A percentile compares a stretch with the other conserved stretches of the same genome.
Conservation (phyloP, 1,284 basidiomycete genomes). For the Heterobasidion occidentale region DNA sequence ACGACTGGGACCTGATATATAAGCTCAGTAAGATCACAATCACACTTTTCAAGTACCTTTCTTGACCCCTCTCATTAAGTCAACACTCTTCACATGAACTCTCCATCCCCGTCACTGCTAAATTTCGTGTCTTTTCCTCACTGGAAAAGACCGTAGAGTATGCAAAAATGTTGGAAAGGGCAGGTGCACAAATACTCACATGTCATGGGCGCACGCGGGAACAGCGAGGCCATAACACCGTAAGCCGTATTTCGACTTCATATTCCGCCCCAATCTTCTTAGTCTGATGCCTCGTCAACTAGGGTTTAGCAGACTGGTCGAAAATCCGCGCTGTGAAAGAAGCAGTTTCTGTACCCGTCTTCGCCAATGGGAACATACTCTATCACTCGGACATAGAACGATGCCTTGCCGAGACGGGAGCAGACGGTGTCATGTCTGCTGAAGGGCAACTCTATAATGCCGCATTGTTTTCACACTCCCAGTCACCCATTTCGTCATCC, state of each 20-base stretch:
- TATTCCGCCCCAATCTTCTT: neutral
- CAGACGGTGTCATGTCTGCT: constrained; percentile 91
- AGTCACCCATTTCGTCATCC: constrained; percentile 13
- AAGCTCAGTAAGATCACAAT: constrained; percentile 55
- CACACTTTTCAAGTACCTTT: neutral
- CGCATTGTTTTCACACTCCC: constrained; percentile 56
- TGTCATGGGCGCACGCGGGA: constrained; percentile 90
- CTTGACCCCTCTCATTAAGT: constrained; percentile 36
- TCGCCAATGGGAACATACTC: constrained; percentile 97
- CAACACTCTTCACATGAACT: constrained; percentile 80
- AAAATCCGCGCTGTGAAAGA: constrained; percentile 84
- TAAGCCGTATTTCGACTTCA: constrained; percentile 18
- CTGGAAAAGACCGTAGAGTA: constrained; percentile 88
- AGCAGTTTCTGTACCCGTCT: constrained; percentile 86
- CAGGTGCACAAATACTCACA: constrained; percentile 92
- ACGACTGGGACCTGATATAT: constrained; percentile 88
- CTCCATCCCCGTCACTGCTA: constrained; percentile 88
- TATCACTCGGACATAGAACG: constrained; percentile 73
- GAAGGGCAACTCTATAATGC: constrained; percentile 96
- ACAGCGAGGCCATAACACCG: constrained; percentile 80
- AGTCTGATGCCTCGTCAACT: neutral
- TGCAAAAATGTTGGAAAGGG: constrained; percentile 89
- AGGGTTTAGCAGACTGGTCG: constrained; percentile 83
- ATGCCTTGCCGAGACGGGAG: constrained; percentile 78
- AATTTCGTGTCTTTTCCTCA: constrained; percentile 88